Percentiles rank a stretch among this genome's conserved stretches.
phyloP scores from a whole-genome alignment of 306 rosid species.

The Rubus idaeus region DNA sequence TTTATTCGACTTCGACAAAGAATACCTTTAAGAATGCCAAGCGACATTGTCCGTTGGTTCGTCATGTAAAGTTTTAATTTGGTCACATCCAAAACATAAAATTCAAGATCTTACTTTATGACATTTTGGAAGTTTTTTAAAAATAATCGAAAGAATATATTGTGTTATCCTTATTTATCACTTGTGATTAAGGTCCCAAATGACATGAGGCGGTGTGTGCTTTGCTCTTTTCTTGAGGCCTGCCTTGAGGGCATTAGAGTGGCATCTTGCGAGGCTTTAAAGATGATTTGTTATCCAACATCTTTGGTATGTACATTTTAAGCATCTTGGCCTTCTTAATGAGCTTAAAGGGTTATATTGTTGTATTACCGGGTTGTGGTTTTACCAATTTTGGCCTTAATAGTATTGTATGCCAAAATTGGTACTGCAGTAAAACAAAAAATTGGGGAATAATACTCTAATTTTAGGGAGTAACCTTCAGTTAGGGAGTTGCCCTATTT shows the following conservation, averaged over 20 bases:
- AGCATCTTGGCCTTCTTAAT: background rate
- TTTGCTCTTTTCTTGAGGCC: too few relatives aligned
- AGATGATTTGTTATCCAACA: background rate
- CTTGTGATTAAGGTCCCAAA: background rate
- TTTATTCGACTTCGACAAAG: too few relatives aligned
- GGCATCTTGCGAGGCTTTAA: background rate
- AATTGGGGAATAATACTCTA: too few relatives aligned
- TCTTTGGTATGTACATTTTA: background rate
- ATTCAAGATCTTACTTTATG: background rate
- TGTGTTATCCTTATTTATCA: too few relatives aligned
- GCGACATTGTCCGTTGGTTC: too few relatives aligned
- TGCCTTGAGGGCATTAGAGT: background rate
- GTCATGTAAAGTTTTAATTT: background rate
- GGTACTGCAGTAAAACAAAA: too few relatives aligned
- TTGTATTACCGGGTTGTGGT: background rate
- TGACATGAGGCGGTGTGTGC: too few relatives aligned
- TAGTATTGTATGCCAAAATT: background rate
- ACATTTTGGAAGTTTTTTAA: too few relatives aligned
- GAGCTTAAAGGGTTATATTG: background rate
- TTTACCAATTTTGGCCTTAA: background rate
- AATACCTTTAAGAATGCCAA: background rate
- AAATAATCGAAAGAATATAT: too few relatives aligned
- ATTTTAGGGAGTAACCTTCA: too few relatives aligned
- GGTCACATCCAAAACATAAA: background rate
- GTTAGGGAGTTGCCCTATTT: too few relatives aligned